Evolutionary conservation across 495 filamentous ascomycete species (phyloP).

Genomic region (Astrothelium macrocarpum): DNA sequence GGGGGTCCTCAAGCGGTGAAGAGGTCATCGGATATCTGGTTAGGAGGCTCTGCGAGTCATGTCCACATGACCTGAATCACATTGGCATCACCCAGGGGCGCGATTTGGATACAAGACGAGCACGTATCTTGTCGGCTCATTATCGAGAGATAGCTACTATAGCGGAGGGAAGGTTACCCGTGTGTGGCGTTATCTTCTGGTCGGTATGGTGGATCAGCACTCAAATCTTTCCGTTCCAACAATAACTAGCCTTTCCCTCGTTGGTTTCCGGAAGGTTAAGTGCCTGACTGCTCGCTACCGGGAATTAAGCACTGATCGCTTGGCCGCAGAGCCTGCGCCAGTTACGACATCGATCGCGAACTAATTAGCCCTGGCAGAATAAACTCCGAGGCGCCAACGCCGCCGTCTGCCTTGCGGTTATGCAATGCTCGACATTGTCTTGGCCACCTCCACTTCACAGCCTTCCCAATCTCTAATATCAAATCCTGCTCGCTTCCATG

Average conservation of each 20-base stretch:
- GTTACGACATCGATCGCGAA: conserved; percentile 4
- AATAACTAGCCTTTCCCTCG: background rate
- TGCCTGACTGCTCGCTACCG: background rate
- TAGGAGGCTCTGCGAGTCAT: background rate
- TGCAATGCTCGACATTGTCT: background rate
- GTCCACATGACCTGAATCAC: background rate
- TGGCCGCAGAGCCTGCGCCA: background rate
- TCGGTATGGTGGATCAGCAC: background rate
- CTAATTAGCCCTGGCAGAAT: background rate
- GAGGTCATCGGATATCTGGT: background rate
- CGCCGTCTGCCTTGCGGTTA: background rate
- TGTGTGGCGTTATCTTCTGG: background rate
- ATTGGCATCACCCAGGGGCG: too few relatives aligned
- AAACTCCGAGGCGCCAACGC: background rate
- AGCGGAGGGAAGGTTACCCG: background rate
- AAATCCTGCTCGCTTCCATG: background rate
- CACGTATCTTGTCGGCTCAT: background rate
- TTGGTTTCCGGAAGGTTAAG: background rate
- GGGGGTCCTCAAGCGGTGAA: background rate
- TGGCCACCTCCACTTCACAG: background rate
- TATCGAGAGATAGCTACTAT: background rate
- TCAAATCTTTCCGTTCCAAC: background rate
- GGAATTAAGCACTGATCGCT: background rate
- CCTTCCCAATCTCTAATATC: background rate
- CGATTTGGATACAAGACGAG: background rate